Evolutionary conservation across 1,139 yeast species (phyloP).

Genomic region (Debaryomyces sp.): DNA sequence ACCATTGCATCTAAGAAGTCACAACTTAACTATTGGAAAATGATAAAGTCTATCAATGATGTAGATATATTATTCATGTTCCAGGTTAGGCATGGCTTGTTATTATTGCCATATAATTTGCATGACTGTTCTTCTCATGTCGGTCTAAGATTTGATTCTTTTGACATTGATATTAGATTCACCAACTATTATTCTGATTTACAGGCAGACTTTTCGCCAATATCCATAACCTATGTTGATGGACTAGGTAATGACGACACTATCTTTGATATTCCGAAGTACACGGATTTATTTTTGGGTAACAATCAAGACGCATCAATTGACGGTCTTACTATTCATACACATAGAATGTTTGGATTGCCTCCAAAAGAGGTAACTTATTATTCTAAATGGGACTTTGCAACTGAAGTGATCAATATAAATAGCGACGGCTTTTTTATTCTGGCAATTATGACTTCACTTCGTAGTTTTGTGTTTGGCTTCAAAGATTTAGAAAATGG

Average conservation of each 20-base stretch:
- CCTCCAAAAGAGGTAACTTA: constrained; percentile 90
- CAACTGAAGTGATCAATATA: constrained; percentile 58
- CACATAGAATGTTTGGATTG: constrained; percentile 89
- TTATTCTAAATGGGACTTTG: constrained; percentile 87
- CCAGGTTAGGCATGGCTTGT: constrained; percentile 67
- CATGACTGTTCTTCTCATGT: constrained; percentile 68
- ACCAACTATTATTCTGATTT: constrained; percentile 90
- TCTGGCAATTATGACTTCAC: constrained; percentile 45
- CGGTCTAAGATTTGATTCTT: constrained; percentile 62
- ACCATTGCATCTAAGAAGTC: constrained; percentile 8
- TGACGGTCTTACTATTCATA: constrained; percentile 72
- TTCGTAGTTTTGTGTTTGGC: constrained; percentile 58
- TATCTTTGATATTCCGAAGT: constrained; percentile 29
- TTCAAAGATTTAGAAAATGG: constrained; percentile 77
- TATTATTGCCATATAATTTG: constrained; percentile 71
- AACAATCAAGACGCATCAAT: constrained; percentile 42
- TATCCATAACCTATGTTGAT: constrained; percentile 38
- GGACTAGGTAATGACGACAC: constrained; percentile 19
- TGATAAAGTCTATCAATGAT: constrained; percentile 65
- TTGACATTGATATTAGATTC: constrained; percentile 79
- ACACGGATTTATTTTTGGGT: constrained; percentile 23
- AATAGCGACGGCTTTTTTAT: constrained; percentile 55
- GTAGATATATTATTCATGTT: constrained; percentile 75
- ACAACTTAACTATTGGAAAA: constrained; percentile 39
- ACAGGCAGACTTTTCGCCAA: constrained; percentile 59